Base-by-base conservation (phyloP, 768 basidiomycete species). In the Leccinum subgranulosum region DNA sequence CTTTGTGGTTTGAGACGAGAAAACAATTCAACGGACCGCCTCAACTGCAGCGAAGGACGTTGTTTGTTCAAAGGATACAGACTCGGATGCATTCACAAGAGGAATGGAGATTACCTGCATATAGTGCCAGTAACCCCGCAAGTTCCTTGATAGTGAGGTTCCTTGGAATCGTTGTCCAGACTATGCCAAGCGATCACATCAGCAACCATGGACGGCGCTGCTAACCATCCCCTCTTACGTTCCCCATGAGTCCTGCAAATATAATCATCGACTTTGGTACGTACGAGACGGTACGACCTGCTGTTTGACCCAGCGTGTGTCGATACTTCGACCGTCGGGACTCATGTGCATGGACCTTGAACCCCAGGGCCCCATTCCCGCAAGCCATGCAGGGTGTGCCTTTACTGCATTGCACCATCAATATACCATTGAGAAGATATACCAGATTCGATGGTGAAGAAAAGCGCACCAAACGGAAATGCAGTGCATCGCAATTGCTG, bases 101-200 rank as follows among this genome's bases (percentile, higher is more conserved):
- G 36, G 17, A 39, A 39, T 39, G 17, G 36, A n/a, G 9, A 8
- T 39, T 23, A 67, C 68, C 68, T 48, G 55, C 31, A 43, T 60
- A 69, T 4, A 61, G 31, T 5, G 61, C n/a, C n/a, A n/a, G n/a
- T n/a, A n/a, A 48, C 23, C 57, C 66, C 17, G 45, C 23, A 46
- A 23, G 25, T 21, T 46, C 19, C 12, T 25, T 25, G 45, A 21
- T 46, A 21, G 45, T 23, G 12, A 46, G 45, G 4, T 25, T 46
- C 10, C 25, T n/a, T 39, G 17, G 36, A n/a, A n/a, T 39, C 36
- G 9, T 39, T 8, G 36, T n/a, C 36, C 9, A 39, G 36, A n/a
- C 9, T 15, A 39, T 39, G 9, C n/a, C 36, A 3, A n/a, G 36
- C 8, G 36, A 39, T 39, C 8, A 9, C 17, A 39, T 39, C 36